Evolutionary conservation across 2,329 filamentous ascomycete species (phyloP).

Genomic region (Epichloe sp.): DNA sequence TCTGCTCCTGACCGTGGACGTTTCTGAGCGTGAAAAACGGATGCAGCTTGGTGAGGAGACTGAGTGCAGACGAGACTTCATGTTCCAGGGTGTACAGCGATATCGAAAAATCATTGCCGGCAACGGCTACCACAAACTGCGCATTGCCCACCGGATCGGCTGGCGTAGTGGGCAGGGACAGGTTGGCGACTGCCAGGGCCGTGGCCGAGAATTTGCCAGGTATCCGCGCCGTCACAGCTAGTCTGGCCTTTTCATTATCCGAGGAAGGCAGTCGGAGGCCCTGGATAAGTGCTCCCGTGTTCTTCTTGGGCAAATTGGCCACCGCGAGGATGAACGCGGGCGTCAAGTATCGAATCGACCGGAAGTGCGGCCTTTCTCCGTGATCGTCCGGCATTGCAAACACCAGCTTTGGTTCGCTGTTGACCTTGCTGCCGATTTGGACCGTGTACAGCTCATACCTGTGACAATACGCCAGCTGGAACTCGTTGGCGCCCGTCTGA

Average conservation of each 20-base stretch:
- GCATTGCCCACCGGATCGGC: conserved; percentile 44
- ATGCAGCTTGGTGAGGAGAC: conserved; percentile 38
- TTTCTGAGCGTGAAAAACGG: conserved; percentile 39
- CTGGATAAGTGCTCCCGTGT: conserved; percentile 39
- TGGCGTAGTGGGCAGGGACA: conserved; percentile 42
- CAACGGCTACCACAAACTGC: conserved; percentile 71
- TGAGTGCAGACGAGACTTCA: conserved; percentile 29
- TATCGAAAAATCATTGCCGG: conserved; percentile 67
- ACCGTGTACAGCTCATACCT: conserved; percentile 61
- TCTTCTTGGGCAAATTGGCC: conserved; percentile 44
- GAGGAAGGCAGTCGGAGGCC: conserved; percentile 38
- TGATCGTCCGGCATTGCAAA: conserved; percentile 43
- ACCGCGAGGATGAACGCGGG: conserved; percentile 44
- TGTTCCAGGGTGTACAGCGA: conserved; percentile 68
- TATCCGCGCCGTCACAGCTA: conserved; percentile 43
- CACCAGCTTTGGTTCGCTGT: conserved; percentile 35
- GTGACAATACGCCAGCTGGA: conserved; percentile 66
- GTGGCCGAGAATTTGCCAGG: conserved; percentile 59
- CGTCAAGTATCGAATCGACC: conserved; percentile 45
- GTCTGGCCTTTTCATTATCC: conserved; percentile 27
- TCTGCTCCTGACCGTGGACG: conserved; percentile 40
- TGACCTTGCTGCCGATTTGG: conserved; percentile 37
- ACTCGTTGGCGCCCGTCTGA: conserved; percentile 47
- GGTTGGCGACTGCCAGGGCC: conserved; percentile 61
- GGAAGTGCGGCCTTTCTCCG: conserved; percentile 36